Evolutionary conservation across 1,284 basidiomycete species (phyloP), one percentile per base, ranked within the genome.

Genomic region (Tylopilus sp.): DNA sequence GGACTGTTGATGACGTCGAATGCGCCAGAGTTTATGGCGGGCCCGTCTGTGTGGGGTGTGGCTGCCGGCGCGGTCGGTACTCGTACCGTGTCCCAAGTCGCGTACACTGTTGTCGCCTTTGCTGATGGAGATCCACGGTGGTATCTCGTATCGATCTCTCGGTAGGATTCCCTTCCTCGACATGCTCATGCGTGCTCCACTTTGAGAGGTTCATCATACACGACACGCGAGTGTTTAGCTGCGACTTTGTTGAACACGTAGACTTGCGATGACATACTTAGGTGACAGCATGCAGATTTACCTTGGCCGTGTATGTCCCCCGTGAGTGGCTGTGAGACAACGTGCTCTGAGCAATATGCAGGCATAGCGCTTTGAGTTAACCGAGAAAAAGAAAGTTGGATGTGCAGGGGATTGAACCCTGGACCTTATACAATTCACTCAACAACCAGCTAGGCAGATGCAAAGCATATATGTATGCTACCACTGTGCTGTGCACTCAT

Each of bases 1-100:
- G 85, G 85, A 5, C 68, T 88, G 15, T 71, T 88, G 47, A 85
- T 86, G 78, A 75, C 81, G 14, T 68, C 76, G 35, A 65, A 72
- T 41, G 82, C 84, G n/a, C 60, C 57, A 15, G 82, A 83, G 44
- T 85, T 86, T 63, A 61, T 53, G 49, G 72, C 71, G 30, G 75
- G 64, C 29, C 52, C 58, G 12, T 48, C 73, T 4, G 54, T 59
- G 3, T 55, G 66, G 21, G 54, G 65, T 28, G 43, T 53, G 7
- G 56, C 67, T 44, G 50, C 65, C 14, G 18, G 17, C 24, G 24
- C 42, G 18, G 41, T 35, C 29, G 56, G 54, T 30, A 67, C 69
- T 17, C 63, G 63, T 36, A 60, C 44, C 36, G 44, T 62, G 38
- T 56, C 53, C 46, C 59, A 62, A 59, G 15, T 12, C 42, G 26